phyloP scores from a whole-genome alignment of 305 asterid species.

The Fraxinus greggii region DNA sequence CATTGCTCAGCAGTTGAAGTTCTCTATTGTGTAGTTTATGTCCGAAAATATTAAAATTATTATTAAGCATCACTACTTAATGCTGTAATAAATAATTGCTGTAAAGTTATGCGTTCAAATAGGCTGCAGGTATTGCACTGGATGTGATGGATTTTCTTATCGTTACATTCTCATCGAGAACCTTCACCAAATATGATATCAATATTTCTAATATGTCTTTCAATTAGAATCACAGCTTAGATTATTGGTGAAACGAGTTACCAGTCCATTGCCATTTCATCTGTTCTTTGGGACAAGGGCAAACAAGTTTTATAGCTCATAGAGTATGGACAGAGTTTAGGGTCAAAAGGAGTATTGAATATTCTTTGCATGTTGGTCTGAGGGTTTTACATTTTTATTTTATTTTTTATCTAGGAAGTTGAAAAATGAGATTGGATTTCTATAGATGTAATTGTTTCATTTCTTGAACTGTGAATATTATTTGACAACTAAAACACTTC shows the following conservation, averaged over 20 bases:
- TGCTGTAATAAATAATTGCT: background rate
- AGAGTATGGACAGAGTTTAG: background rate
- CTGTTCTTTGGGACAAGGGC: background rate
- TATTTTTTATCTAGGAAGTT: background rate
- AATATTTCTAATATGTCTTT: background rate
- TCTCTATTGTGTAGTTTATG: background rate
- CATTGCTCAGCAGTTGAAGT: background rate
- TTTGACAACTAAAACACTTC: background rate
- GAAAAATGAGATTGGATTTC: background rate
- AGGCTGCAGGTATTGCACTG: background rate
- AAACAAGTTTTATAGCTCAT: background rate
- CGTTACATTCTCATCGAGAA: background rate
- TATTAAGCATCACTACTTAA: background rate
- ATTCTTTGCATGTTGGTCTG: background rate
- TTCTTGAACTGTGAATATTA: background rate
- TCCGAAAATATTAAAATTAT: too few relatives aligned
- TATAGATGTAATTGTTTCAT: background rate
- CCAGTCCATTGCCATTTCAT: background rate
- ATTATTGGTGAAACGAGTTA: background rate
- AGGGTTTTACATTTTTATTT: background rate
- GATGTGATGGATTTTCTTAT: background rate
- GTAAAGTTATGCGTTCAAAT: background rate
- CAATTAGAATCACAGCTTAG: background rate
- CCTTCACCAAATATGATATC: background rate
- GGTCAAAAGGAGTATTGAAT: background rate